These are phyloP conservation scores for Fusarium protoensiforme DNA, from an alignment of 2,329 filamentous ascomycete species.

Conservation along the genomic window DNA sequence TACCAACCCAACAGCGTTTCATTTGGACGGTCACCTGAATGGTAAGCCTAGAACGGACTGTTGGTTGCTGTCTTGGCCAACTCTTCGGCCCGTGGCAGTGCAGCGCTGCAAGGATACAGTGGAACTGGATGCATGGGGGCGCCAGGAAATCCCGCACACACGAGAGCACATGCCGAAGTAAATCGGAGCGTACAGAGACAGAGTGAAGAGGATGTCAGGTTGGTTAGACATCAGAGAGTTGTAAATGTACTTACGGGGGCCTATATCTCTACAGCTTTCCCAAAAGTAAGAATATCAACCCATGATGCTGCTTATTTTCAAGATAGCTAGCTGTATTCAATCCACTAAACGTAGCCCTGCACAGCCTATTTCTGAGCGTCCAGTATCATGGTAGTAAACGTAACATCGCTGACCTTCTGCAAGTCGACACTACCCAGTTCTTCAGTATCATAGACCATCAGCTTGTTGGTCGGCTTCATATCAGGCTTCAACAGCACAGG, in stretches of 20 bases:
- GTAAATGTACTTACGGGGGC: no score
- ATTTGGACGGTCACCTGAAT: background rate
- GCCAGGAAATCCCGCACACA: background rate
- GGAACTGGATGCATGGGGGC: background rate
- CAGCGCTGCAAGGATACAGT: background rate
- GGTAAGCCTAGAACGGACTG: background rate
- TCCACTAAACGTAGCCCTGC: background rate
- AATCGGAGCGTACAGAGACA: background rate
- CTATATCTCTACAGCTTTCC: no score
- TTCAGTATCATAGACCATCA: background rate
- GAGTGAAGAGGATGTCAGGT: background rate
- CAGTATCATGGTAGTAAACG: background rate
- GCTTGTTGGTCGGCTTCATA: background rate
- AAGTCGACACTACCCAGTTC: background rate
- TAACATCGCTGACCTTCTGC: constrained; percentile 2
- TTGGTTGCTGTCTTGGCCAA: background rate
- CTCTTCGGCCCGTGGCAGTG: background rate
- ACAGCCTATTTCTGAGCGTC: background rate
- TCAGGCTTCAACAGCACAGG: constrained; percentile 1
- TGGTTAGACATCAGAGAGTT: no score
- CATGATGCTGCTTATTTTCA: no score
- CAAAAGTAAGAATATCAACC: no score
- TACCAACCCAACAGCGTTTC: background rate
- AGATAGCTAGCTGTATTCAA: background rate
- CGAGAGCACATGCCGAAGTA: background rate